phyloP scores from a whole-genome alignment of 2,329 filamentous ascomycete species.

The Aspergillus sp. region DNA sequence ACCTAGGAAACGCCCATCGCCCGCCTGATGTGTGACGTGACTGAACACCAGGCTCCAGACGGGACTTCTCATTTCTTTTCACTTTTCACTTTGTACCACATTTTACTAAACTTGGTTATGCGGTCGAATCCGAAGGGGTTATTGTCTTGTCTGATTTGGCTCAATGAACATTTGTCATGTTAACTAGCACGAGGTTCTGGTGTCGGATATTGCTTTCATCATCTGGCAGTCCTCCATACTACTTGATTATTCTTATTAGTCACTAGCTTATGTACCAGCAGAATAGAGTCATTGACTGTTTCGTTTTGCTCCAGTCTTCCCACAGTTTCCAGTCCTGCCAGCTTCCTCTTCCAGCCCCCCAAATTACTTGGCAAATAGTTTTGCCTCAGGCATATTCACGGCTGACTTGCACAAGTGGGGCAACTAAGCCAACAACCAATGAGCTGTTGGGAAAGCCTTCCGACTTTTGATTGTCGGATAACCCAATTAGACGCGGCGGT shows the following conservation, averaged over 20 bases:
- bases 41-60: constrained; percentile 1
- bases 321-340: neutral
- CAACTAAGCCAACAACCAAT: constrained; percentile 11
- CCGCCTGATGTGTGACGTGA: constrained; percentile 15
- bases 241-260: constrained; percentile 15
- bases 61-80: constrained; percentile 7
- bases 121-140: constrained; percentile 9
- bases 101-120: constrained; percentile 12
- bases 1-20: constrained; percentile 16
- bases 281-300: constrained; percentile 18
- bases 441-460: constrained; percentile 3
- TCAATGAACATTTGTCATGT: constrained; percentile 24
- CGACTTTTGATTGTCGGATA: neutral
- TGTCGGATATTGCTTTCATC: constrained; percentile 16
- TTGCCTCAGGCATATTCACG: constrained; percentile 2
- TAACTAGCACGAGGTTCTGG: constrained; percentile 23
- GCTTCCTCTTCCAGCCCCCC: neutral
- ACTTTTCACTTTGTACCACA: neutral
- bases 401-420: constrained; percentile 9
- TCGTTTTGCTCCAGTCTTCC: neutral
- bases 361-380: no score
- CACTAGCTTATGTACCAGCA: constrained; percentile 17
- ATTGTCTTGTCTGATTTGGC: constrained; percentile 20
- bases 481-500: constrained; percentile 13
- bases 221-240: constrained; percentile 8